Base-by-base conservation (phyloP, 2,329 filamentous ascomycete genomes). In the Whalleya microplaca region DNA sequence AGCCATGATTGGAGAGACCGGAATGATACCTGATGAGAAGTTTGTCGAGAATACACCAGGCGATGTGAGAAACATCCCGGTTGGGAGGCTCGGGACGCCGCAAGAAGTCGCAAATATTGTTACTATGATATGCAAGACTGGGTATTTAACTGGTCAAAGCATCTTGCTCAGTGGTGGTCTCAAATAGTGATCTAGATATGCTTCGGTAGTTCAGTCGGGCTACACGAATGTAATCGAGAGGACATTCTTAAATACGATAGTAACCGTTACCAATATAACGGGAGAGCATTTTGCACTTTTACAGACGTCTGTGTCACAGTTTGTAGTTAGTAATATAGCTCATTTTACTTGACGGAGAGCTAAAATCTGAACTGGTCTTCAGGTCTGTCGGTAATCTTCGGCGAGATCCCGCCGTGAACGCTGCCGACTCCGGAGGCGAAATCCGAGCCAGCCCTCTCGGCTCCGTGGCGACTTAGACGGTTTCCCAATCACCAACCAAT, bases 1-100 rank as follows among this genome's bases (percentile, higher is more conserved):
- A 0, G 86, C 85, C 2, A 88, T 89, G 84, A 88, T 89, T 61
- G 85, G 84, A 3, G 80, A 83, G 20, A 86, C 83, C 2, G 83
- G 83, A 1, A 84, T 88, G 84, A 84, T 88, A 42, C 82, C 83
- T 1, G 78, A 83, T 57, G 80, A 80, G 41, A 78, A 82, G 59
- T 69, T 67, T 14, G 72, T 80, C 16, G 72, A 73, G 63, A 79
- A 80, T 19, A 82, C 82, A 49, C 79, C 84, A 0, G 84, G 84
- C 0, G 81, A 86, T 61, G 82, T 84, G 21, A 80, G 76, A 61
- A 81, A 81, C 23, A 87, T 87, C 43, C 85, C 85, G 0, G 76
- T 87, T 2, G 81, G 83, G 2, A 74, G 84, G 43, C 69, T 86
- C 37, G 84, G 85, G 0, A 79, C 77, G 20, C 81, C 83, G 2